These are phyloP conservation scores for Tetrastigma voinierianum DNA, from an alignment of 164 flowering plant genomes.

Conservation along the genomic window DNA sequence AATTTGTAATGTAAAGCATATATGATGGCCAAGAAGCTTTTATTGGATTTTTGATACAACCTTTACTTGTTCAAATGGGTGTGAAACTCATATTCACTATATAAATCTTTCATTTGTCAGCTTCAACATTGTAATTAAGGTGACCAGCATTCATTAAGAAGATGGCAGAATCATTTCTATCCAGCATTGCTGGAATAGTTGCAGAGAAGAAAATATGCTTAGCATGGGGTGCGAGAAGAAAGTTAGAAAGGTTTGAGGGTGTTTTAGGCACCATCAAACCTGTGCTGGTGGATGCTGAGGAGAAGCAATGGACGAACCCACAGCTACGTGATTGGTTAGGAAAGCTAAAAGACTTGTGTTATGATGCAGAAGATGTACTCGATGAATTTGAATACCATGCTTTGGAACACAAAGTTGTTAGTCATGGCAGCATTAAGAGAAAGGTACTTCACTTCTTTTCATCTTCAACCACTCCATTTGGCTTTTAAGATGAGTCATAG, in stretches of 20 bases:
- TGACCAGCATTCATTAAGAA: too few relatives aligned
- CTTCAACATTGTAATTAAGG: too few relatives aligned
- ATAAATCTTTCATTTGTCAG: not conserved
- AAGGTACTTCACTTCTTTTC: not conserved
- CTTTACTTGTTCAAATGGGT: too few relatives aligned
- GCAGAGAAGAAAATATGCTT: not conserved
- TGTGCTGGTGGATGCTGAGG: constrained; percentile 10
- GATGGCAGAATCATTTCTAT: not conserved
- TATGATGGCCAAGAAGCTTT: too few relatives aligned
- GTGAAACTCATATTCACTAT: too few relatives aligned
- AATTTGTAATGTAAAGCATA: too few relatives aligned
- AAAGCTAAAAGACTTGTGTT: not conserved
- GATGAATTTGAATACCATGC: constrained; percentile 2
- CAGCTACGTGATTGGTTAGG: constrained; percentile 1
- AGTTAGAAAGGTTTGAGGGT: not conserved
- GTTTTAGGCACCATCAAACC: not conserved
- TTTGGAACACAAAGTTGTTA: not conserved
- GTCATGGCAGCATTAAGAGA: not conserved
- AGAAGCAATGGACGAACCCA: not conserved
- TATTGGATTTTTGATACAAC: too few relatives aligned
- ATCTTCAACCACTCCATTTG: not conserved
- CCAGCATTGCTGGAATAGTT: not conserved
- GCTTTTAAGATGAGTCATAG: not conserved
- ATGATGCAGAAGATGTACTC: constrained; percentile 4
- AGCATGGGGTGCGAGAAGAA: constrained; percentile 2